Percentiles rank a stretch among this genome's conserved stretches.
phyloP scores from a whole-genome alignment of 2,329 filamentous ascomycete species.

The Pseudogymnoascus sp. region DNA sequence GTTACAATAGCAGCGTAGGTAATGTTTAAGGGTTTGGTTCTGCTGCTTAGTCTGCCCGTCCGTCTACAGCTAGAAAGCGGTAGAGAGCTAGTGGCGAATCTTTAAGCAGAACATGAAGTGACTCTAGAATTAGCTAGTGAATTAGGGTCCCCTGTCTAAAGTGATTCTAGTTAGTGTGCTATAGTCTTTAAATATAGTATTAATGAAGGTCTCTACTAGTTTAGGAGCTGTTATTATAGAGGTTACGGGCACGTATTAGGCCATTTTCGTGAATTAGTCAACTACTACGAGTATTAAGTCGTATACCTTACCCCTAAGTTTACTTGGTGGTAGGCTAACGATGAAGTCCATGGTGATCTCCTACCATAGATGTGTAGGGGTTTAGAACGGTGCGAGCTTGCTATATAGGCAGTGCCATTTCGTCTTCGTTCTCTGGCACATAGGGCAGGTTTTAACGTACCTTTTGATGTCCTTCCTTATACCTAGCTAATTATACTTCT shows the following conservation, averaged over 20 bases:
- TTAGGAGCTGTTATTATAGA: neutral
- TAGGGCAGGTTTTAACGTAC: neutral
- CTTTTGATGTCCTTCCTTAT: neutral
- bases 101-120: neutral
- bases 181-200: no score
- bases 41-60: no score
- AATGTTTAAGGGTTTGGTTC: no score
- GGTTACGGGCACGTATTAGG: neutral
- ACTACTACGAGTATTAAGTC: neutral
- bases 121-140: neutral
- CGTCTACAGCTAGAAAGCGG: no score
- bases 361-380: neutral
- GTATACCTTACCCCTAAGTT: neutral
- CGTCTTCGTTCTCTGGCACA: neutral
- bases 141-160: neutral
- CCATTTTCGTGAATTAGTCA: neutral
- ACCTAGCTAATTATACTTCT: neutral
- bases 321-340: neutral
- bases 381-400: neutral
- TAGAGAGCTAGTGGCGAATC: neutral
- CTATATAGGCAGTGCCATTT: neutral
- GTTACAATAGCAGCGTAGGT: no score
- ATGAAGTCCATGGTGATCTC: neutral
- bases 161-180: neutral
- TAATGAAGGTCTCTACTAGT: neutral